Base-by-base conservation (phyloP, 78 protist species). In the Dictyostelium intermedium region DNA sequence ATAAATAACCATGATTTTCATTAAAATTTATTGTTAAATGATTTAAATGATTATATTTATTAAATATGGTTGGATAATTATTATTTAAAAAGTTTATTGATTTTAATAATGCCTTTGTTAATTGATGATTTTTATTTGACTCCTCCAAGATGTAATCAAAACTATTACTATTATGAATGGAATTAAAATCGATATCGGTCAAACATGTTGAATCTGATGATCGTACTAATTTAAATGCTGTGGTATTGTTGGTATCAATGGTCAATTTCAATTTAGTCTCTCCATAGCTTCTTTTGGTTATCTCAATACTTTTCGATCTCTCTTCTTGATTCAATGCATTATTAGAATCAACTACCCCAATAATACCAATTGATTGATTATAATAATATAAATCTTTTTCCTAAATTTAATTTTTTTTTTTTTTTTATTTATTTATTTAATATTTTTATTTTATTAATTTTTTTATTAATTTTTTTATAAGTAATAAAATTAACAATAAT, bases 1-100 rank as follows among this genome's bases (percentile, higher is more conserved):
- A 72, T 72, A 72, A 34, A 34, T 72, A 72, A 34, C 79, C 79
- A 72, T 72, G 79, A 72, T 72, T 72, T 32, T 72, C 45, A 72
- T 72, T 72, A 18, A 72, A 72, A 34, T 72, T 72, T 5, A 72
- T 34, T 30, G 34, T 72, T 34, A 72, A 72, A 66, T 66, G 11
- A 63, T 63, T 63, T 23, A 8, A 23, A 60, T 69, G 32, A 34
- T 72, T 72, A 72, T 34, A 72, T 32, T 72, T 27, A 72, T 72
- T 72, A 34, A 30, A 72, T 14, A 34, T 72, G 0, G 79, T 72
- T 72, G 79, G 79, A 72, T 72, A 72, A 34, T 72, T 72, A 72
- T 72, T 34, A 14, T 32, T 32, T 72, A 72, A 72, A 72, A 72
- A 72, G 45, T 72, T 72, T 18, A 72, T 27, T 5, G 79, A 72